Conservation (phyloP, 441 rosid species). For the Croton laevigatus region DNA sequence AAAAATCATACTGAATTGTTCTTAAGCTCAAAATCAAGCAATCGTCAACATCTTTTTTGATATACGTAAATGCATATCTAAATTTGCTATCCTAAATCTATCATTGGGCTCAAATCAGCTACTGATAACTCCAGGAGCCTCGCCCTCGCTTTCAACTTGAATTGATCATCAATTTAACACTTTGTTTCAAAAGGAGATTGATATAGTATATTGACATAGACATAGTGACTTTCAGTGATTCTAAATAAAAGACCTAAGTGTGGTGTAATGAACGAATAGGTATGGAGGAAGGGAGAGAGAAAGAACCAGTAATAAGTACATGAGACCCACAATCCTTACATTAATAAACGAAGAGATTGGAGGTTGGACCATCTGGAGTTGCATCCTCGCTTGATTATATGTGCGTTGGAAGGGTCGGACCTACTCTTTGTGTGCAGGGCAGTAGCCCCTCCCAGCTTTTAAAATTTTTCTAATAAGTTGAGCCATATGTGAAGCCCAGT, state of each 20-base stretch:
- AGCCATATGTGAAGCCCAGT: no score
- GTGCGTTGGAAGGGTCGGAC: no score
- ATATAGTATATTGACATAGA: not conserved
- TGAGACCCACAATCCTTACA: slow-evolving; percentile 97
- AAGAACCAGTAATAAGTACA: slow-evolving; percentile 88
- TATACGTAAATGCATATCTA: not conserved
- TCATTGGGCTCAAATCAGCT: not conserved
- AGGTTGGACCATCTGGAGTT: slow-evolving; percentile 88
- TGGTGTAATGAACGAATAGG: not conserved
- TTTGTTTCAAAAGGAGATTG: not conserved
- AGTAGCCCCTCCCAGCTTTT: no score
- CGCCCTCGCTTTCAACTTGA: not conserved
- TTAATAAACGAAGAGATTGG: slow-evolving; percentile 96
- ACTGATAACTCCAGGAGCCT: not conserved
- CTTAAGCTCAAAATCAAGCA: no score
- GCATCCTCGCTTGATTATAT: slow-evolving; percentile 99
- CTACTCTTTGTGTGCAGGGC: no score
- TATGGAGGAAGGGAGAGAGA: slow-evolving; percentile 13
- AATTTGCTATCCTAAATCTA: not conserved
- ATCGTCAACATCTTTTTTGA: not conserved
- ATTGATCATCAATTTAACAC: not conserved
- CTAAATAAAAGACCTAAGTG: not conserved
- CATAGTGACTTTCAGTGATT: no score
- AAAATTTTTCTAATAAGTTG: no score
- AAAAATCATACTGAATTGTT: no score